phyloP scores from a whole-genome alignment of 169 alveolate genomes.

The Ichthyophthirius multifiliis region DNA sequence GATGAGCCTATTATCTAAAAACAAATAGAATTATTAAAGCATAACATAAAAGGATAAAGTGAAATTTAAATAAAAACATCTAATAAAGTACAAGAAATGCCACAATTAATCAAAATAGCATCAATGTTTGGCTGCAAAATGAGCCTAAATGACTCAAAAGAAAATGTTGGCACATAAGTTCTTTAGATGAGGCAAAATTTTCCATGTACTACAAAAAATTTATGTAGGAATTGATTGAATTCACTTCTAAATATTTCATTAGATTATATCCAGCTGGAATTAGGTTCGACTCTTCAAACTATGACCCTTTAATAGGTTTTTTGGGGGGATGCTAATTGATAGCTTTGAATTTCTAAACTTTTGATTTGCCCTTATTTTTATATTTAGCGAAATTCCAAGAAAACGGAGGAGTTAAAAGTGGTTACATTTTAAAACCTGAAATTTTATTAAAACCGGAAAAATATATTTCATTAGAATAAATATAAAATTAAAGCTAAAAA shows the following conservation, averaged over 20 bases:
- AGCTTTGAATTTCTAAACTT: conserved; percentile 93
- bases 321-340: conserved; percentile 92
- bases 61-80: no score
- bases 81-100: no score
- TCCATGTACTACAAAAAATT: no score
- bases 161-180: no score
- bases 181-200: no score
- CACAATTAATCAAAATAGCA: no score
- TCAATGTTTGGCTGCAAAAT: no score
- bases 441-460: conserved; percentile 17
- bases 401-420: conserved; percentile 89
- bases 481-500: background rate
- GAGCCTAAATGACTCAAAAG: no score
- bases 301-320: conserved; percentile 93
- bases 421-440: conserved; percentile 89
- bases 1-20: no score
- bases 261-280: conserved; percentile 90
- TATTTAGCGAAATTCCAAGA: conserved; percentile 90
- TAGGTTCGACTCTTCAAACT: conserved; percentile 93
- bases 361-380: conserved; percentile 89
- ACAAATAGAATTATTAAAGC: no score
- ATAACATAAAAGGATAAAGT: no score
- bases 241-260: conserved; percentile 64
- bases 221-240: conserved; percentile 49
- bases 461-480: background rate